Percentiles rank a stretch among this genome's conserved stretches.
Evolutionary conservation across 148 eudicot genomes (phyloP).

Genomic region (Drosera capensis): DNA sequence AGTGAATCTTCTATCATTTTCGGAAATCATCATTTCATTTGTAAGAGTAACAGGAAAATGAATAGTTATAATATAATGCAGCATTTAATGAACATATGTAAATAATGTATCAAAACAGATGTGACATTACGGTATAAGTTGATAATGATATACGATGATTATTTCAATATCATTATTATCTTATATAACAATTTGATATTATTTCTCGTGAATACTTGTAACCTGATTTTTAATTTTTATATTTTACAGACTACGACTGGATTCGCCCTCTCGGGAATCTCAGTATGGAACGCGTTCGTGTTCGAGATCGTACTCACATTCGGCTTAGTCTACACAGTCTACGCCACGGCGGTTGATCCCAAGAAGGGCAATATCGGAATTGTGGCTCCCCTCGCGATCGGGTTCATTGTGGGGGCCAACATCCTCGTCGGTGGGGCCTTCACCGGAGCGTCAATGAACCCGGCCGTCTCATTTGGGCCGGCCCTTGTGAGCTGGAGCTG

Average conservation of each 20-base stretch:
- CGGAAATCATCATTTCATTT: too few species aligned
- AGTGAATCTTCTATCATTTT: background rate
- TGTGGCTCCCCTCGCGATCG: conserved; percentile 71
- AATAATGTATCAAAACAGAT: too few species aligned
- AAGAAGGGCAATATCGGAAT: conserved; percentile 66
- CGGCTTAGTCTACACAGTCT: conserved; percentile 70
- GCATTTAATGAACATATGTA: too few species aligned
- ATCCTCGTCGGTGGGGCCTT: conserved; percentile 79
- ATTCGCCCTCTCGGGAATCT: conserved; percentile 54
- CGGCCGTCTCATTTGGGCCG: conserved; percentile 82
- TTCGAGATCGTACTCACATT: conserved; percentile 72
- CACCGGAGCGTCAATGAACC: conserved; percentile 87
- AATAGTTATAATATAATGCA: too few species aligned
- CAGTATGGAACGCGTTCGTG: conserved; percentile 43
- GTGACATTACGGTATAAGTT: too few species aligned
- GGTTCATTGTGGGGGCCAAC: conserved; percentile 81
- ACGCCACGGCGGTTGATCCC: conserved; percentile 86
- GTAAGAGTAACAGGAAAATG: too few species aligned
- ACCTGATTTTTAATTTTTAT: background rate
- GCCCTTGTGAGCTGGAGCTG: conserved; percentile 47
- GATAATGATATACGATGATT: too few species aligned
- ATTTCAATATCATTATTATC: too few species aligned
- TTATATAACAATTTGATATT: background rate
- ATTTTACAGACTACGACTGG: conserved; percentile 38
- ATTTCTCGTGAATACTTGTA: background rate